phyloP scores from a whole-genome alignment of 2,329 filamentous ascomycete species.

The Fusarium floridanum region DNA sequence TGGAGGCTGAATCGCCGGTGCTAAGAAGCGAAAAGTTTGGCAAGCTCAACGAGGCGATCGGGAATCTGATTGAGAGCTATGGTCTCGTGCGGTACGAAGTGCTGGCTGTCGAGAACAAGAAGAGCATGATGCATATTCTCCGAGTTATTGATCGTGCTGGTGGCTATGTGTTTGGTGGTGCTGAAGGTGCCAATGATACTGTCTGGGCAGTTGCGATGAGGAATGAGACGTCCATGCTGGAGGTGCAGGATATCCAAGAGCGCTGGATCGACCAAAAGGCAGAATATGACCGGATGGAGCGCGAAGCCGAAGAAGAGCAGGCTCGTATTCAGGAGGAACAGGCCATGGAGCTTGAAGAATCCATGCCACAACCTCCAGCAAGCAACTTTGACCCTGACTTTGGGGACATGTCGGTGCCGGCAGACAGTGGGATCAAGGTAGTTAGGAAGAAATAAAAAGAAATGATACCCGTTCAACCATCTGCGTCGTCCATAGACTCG shows the following conservation, averaged over 20 bases:
- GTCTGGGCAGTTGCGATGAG: slow-evolving; percentile 98
- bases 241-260: slow-evolving; percentile 92
- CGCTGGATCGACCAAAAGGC: slow-evolving; percentile 94
- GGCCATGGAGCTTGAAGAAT: slow-evolving; percentile 53
- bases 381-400: slow-evolving; percentile 60
- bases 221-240: slow-evolving; percentile 78
- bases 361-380: slow-evolving; percentile 38
- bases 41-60: slow-evolving; percentile 86
- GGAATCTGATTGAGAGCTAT: slow-evolving; percentile 89
- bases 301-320: slow-evolving; percentile 80
- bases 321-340: slow-evolving; percentile 62
- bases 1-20: slow-evolving; percentile 82
- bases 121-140: slow-evolving; percentile 93
- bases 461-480: slow-evolving; percentile 63
- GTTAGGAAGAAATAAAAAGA: slow-evolving; percentile 68
- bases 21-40: slow-evolving; percentile 81
- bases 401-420: slow-evolving; percentile 64
- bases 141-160: slow-evolving; percentile 91
- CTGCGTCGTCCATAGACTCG: slow-evolving; percentile 59
- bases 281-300: slow-evolving; percentile 85
- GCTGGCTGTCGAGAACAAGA: slow-evolving; percentile 94
- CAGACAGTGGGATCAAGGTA: slow-evolving; percentile 78
- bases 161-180: slow-evolving; percentile 91
- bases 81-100: slow-evolving; percentile 93
- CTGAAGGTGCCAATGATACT: slow-evolving; percentile 92